Evolutionary conservation across 2,329 filamentous ascomycete species (phyloP).

Genomic region (Fusarium virguliforme): DNA sequence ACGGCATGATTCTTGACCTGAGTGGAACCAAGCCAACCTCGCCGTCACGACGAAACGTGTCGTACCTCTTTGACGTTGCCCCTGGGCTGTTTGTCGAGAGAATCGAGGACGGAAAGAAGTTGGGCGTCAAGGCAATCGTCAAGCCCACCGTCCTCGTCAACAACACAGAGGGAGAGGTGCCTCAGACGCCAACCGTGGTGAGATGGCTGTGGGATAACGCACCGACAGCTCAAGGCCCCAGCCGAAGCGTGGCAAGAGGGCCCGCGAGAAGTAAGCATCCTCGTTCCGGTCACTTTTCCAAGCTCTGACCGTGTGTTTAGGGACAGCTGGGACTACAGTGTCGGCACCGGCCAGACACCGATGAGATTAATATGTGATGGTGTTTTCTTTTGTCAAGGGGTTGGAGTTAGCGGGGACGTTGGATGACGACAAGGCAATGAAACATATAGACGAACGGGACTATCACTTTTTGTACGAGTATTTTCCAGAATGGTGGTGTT

Average conservation of each 20-base stretch:
- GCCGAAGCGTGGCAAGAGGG: conserved; percentile 43
- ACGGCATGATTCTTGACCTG: conserved; percentile 52
- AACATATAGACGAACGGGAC: conserved; percentile 31
- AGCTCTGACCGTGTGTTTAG: conserved; percentile 53
- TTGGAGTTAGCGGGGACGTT: conserved; percentile 25
- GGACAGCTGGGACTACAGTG: conserved; percentile 38
- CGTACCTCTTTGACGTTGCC: conserved; percentile 58
- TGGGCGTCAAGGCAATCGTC: conserved; percentile 53
- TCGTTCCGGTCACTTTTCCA: conserved; percentile 37
- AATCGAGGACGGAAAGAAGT: conserved; percentile 55
- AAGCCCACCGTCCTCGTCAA: conserved; percentile 56
- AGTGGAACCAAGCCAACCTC: conserved; percentile 52
- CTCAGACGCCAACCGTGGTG: conserved; percentile 54
- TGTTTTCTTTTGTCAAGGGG: conserved; percentile 6
- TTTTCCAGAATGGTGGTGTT: conserved; percentile 33
- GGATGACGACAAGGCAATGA: conserved; percentile 11
- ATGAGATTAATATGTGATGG: conserved; percentile 23
- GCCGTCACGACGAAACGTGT: conserved; percentile 51
- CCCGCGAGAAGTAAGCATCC: conserved; percentile 52
- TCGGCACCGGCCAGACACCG: conserved; percentile 42
- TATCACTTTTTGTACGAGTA: conserved; percentile 31
- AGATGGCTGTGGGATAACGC: conserved; percentile 56
- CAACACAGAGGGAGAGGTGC: conserved; percentile 48
- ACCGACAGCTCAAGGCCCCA: conserved; percentile 33
- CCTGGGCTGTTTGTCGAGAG: conserved; percentile 59